These are phyloP conservation scores for Rosa multiflora DNA, from an alignment of 306 rosid species.

Conservation along the genomic window DNA sequence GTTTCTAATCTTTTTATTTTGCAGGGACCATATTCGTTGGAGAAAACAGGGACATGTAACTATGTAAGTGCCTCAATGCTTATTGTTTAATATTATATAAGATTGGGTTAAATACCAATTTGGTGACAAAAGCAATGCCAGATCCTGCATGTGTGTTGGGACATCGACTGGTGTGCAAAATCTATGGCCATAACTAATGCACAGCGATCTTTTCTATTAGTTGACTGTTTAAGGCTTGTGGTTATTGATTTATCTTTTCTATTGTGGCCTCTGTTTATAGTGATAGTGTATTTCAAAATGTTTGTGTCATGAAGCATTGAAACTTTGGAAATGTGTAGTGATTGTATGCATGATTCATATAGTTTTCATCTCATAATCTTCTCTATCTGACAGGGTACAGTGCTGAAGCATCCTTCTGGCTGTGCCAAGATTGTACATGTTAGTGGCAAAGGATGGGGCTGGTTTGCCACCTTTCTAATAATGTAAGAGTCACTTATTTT, in stretches of 20 bases:
- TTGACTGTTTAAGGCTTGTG: not conserved
- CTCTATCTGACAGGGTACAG: slow-evolving; percentile 61
- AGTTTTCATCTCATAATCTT: slow-evolving; percentile 20
- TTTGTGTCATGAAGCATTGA: slow-evolving; percentile 13
- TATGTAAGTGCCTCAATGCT: slow-evolving; percentile 63
- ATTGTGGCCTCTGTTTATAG: too few species aligned
- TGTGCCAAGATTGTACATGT: slow-evolving; percentile 62
- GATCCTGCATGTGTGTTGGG: not conserved
- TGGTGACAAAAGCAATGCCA: not conserved
- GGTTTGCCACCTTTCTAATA: slow-evolving; percentile 60
- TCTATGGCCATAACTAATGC: not conserved
- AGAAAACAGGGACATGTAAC: slow-evolving; percentile 63
- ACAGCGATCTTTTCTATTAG: not conserved
- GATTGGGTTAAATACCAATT: not conserved
- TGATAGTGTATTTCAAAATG: not conserved
- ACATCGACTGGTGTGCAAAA: not conserved
- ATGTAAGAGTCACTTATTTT: slow-evolving; percentile 40
- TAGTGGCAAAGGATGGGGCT: slow-evolving; percentile 71
- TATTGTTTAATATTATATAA: not conserved
- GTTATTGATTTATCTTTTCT: not conserved
- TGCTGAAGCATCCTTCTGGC: slow-evolving; percentile 86
- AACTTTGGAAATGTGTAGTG: slow-evolving; percentile 5
- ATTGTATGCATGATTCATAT: not conserved
- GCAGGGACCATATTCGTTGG: slow-evolving; percentile 62
- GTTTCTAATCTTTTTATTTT: slow-evolving; percentile 33